These are phyloP conservation scores for Nannochloropsis salina DNA, from an alignment of 108 stramenopile species.

Conservation along the genomic window DNA sequence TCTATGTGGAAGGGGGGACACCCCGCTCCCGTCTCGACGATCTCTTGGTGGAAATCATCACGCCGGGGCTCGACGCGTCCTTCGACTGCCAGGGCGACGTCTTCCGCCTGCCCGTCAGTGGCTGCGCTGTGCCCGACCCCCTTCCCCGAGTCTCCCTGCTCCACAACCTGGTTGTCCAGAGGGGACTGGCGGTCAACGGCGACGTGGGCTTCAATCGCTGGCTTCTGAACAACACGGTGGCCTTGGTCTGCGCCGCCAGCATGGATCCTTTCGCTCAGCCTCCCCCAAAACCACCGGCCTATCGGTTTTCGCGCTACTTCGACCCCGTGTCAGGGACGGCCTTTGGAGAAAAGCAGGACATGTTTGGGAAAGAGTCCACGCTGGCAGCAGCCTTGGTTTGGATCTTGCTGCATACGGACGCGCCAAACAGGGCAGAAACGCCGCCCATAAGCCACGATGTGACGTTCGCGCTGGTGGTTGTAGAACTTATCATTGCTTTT, in stretches of 20 bases:
- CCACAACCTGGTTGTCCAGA: not conserved
- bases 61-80: not conserved
- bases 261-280: conserved; percentile 10
- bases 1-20: not conserved
- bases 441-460: not conserved
- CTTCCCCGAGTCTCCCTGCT: not conserved
- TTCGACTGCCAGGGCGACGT: conserved; percentile 4
- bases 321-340: not conserved
- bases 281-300: not conserved
- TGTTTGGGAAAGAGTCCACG: not conserved
- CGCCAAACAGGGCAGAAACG: not conserved
- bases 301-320: not conserved
- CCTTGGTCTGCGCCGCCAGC: conserved; percentile 8
- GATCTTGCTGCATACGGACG: not conserved
- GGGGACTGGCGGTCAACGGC: not conserved
- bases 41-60: not conserved
- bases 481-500: conserved; percentile 17
- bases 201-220: not conserved
- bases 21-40: not conserved
- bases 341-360: not conserved
- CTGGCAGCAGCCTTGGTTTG: conserved; percentile 16
- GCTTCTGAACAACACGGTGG: not conserved
- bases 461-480: conserved; percentile 11
- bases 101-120: not conserved
- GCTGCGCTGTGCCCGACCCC: not conserved